A percentile compares a stretch with the other conserved stretches of the same genome.
Conservation (phyloP, 1,139 yeast genomes). For the Pichia sp. region DNA sequence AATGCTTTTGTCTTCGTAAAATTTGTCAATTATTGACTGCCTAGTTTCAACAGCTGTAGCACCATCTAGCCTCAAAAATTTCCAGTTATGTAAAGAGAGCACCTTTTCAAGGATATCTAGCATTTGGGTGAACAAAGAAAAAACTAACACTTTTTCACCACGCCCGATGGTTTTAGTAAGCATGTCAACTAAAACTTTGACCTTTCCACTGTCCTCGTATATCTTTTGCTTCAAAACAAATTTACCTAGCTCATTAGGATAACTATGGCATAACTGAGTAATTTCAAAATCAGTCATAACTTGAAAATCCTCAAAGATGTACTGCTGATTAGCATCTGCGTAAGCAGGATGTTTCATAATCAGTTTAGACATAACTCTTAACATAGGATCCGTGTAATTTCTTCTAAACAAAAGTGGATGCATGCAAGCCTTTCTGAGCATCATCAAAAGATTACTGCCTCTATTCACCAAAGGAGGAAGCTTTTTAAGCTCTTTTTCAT, state of each 20-base stretch:
- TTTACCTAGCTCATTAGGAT: conserved; percentile 58
- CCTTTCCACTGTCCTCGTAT: conserved; percentile 78
- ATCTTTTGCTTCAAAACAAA: conserved; percentile 52
- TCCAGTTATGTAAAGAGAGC: conserved; percentile 58
- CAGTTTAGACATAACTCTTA: conserved; percentile 65
- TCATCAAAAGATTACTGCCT: conserved; percentile 60
- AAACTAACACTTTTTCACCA: conserved; percentile 74
- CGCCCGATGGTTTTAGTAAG: conserved; percentile 51
- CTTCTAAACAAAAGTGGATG: conserved; percentile 71
- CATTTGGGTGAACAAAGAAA: conserved; percentile 89
- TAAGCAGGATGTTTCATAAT: conserved; percentile 83
- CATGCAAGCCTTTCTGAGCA: conserved; percentile 66
- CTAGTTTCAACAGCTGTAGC: conserved; percentile 87
- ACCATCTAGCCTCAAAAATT: conserved; percentile 89
- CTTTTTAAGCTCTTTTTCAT: conserved; percentile 36
- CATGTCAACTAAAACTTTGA: conserved; percentile 52
- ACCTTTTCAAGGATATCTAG: conserved; percentile 82
- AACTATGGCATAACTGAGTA: conserved; percentile 65
- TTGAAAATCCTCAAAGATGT: conserved; percentile 87
- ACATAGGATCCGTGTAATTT: conserved; percentile 48
- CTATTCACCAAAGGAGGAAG: conserved; percentile 24
- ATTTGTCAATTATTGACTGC: conserved; percentile 86
- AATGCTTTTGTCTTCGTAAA: conserved; percentile 75
- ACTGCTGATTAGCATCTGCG: conserved; percentile 64
- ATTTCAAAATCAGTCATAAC: conserved; percentile 94